These are phyloP conservation scores for Tuber brumale DNA, from an alignment of 495 filamentous ascomycete species.

Conservation along the genomic window DNA sequence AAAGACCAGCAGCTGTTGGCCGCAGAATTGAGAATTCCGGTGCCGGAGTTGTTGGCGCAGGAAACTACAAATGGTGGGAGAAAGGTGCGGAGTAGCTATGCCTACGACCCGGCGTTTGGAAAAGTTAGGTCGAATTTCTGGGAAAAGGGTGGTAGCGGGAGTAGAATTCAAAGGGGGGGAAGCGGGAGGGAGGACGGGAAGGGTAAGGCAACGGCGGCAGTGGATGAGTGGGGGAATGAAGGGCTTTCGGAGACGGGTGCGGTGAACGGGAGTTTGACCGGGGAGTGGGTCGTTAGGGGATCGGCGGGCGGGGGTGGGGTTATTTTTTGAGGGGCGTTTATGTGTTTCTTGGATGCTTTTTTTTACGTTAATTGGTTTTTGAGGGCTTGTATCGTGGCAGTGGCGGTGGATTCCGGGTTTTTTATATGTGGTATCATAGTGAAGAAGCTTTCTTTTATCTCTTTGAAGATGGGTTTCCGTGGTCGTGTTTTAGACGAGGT, in stretches of 20 bases:
- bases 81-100: background rate
- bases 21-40: constrained; percentile 12
- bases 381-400: background rate
- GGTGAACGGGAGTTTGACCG: background rate
- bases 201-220: background rate
- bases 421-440: constrained; percentile 24
- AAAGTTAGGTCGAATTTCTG: background rate
- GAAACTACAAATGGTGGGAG: background rate
- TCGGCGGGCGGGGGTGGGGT: constrained; percentile 7
- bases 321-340: background rate
- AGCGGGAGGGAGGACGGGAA: background rate
- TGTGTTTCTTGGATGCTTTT: background rate
- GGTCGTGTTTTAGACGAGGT: constrained; percentile 1
- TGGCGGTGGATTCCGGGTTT: constrained; percentile 20
- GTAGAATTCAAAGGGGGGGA: background rate
- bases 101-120: background rate
- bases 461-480: constrained; percentile 4
- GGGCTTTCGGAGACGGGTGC: background rate
- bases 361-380: background rate
- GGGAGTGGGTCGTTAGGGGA: background rate
- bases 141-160: background rate
- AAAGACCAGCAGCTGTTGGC: constrained; percentile 11
- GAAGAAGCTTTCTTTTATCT: background rate
- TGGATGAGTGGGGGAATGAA: background rate
- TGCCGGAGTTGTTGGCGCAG: constrained; percentile 22